A percentile compares a stretch with the other conserved stretches of the same genome.
phyloP scores from a whole-genome alignment of 768 basidiomycete genomes.

The Suillus occidentalis region DNA sequence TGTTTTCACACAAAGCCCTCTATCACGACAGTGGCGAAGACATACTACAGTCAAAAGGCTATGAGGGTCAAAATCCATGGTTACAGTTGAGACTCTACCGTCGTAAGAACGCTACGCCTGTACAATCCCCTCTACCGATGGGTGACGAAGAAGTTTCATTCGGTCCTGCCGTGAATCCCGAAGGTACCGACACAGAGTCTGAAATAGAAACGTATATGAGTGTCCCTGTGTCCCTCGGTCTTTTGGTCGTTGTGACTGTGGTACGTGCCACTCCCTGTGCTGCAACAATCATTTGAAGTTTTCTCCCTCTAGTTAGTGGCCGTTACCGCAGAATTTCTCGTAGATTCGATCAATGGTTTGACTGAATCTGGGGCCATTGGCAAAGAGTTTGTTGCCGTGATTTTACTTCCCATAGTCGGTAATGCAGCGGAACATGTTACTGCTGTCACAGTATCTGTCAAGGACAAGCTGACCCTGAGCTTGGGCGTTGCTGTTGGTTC shows the following conservation, averaged over 20 bases:
- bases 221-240: slow-evolving; percentile 48
- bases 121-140: background rate
- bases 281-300: background rate
- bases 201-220: slow-evolving; percentile 52
- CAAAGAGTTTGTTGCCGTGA: slow-evolving; percentile 83
- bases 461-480: slow-evolving; percentile 84
- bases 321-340: slow-evolving; percentile 64
- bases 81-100: background rate
- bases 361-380: slow-evolving; percentile 56
- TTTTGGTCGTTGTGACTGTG: slow-evolving; percentile 60
- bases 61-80: slow-evolving; percentile 41
- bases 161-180: background rate
- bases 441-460: slow-evolving; percentile 88
- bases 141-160: background rate
- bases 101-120: slow-evolving; percentile 6
- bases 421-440: slow-evolving; percentile 92
- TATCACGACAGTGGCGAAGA: slow-evolving; percentile 49
- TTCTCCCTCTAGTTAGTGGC: slow-evolving; percentile 44
- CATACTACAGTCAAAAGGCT: slow-evolving; percentile 40
- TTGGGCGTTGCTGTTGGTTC: slow-evolving; percentile 89
- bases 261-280: slow-evolving; percentile 38
- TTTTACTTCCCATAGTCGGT: slow-evolving; percentile 88
- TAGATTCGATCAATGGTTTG: slow-evolving; percentile 79
- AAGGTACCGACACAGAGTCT: slow-evolving; percentile 16
- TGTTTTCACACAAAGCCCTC: slow-evolving; percentile 74